Base-by-base conservation (phyloP, 2,329 filamentous ascomycete genomes). In the Fusarium sororula region DNA sequence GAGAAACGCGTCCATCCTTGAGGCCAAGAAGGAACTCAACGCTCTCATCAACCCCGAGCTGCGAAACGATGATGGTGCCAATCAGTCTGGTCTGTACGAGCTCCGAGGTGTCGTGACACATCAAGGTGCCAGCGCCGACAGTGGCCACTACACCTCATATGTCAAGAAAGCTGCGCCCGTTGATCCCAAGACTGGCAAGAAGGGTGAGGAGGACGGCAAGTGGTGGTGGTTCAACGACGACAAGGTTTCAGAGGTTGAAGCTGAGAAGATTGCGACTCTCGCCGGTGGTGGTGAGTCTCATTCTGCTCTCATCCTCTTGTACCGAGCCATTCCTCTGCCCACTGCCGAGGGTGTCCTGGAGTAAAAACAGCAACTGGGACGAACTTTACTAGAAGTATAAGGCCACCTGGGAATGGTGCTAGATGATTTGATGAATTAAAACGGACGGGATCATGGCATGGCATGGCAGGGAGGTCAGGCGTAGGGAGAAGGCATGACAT, bases 181-280 rank as follows among this genome's bases (percentile, higher is more conserved):
- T 66, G 93, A 97, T 77, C 87, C 92, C 22, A 90, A 91, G 79
- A 94, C 92, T 26, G 94, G 94, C 75, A 94, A 94, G 85, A 87
- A 90, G 78, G 90, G 90, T 61, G 91, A 93, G 79, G 94, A 97
- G 80, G 94, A 97, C 80, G 95, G 94, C 76, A 98, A 95, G 79
- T 99, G 96, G 96, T 99, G 96, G 96, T 99, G 96, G 96, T 99
- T 99, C 88, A 98, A 99, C 83, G 96, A 99, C 79, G 96, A 99
- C 81, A 97, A 95, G 85, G 96, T 99, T 39, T 91, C 93, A 20
- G 96, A 99, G 85, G 96, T 99, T 35, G 91, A 94, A 22, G 87
- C 90, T 32, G 96, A 98, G 78, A 96, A 97, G 86, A 97, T 99
- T 75, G 93, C 96, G 81, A 93, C 92, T 7, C 88, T 99, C 58